Evolutionary conservation across 2,329 filamentous ascomycete genomes (phyloP).

Genomic region (Aotearoamyces nothofagi): DNA sequence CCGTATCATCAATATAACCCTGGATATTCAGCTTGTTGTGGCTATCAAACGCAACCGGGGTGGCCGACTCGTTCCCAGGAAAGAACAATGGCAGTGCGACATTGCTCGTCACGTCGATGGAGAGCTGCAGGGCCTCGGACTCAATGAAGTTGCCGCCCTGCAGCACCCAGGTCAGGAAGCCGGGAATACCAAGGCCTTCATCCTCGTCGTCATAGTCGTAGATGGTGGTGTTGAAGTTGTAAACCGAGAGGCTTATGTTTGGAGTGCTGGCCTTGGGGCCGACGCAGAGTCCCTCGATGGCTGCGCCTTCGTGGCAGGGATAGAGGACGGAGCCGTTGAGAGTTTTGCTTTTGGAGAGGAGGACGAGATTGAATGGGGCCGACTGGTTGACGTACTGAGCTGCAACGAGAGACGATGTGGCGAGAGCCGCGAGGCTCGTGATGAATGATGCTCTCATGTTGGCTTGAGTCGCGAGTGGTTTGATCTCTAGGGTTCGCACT

Average conservation of each 20-base stretch:
- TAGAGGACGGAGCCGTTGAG: slow-evolving; percentile 23
- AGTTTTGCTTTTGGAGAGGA: slow-evolving; percentile 22
- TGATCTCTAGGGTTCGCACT: too few species aligned
- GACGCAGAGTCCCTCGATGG: slow-evolving; percentile 29
- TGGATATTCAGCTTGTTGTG: slow-evolving; percentile 23
- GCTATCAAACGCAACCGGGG: slow-evolving; percentile 24
- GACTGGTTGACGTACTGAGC: slow-evolving; percentile 22
- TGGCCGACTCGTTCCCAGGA: slow-evolving; percentile 10
- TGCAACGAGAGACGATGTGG: too few species aligned
- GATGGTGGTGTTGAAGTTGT: slow-evolving; percentile 9
- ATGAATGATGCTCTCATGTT: too few species aligned
- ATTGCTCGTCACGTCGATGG: slow-evolving; percentile 22
- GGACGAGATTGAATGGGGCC: slow-evolving; percentile 26
- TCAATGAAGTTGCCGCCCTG: slow-evolving; percentile 14
- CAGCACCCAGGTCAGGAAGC: slow-evolving; percentile 13
- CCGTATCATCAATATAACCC: slow-evolving; percentile 23
- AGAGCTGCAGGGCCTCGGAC: slow-evolving; percentile 22
- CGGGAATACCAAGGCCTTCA: slow-evolving; percentile 6
- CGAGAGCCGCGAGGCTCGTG: too few species aligned
- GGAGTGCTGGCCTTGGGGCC: slow-evolving; percentile 5
- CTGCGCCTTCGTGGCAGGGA: slow-evolving; percentile 31
- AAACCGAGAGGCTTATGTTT: slow-evolving; percentile 20
- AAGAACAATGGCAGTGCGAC: slow-evolving; percentile 25
- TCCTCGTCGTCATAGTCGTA: too few species aligned
- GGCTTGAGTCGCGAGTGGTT: too few species aligned